Base-by-base conservation (phyloP, 495 filamentous ascomycete genomes). In the Pyronema omphalodes region DNA sequence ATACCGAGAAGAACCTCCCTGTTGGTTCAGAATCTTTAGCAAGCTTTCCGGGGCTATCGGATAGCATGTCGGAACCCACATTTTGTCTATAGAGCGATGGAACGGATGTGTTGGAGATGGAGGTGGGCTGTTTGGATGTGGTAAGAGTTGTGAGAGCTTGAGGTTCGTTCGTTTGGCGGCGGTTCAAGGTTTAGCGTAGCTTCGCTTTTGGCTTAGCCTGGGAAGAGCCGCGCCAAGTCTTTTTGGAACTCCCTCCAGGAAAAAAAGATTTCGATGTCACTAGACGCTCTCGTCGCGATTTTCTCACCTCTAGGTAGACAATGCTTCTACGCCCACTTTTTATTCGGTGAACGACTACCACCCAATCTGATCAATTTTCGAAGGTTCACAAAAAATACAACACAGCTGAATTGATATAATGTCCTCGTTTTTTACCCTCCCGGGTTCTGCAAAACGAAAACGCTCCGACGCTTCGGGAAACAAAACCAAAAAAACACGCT, bases 1-100 rank as follows among this genome's bases (percentile, higher is more conserved):
- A 99, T 93, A 54, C 91, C 91, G 55, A 99, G 78, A 69, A 99
- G 75, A 68, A 96, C 86, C 80, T 99, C 91, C 91, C 88, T 98
- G 60, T 52, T 59, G 11, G 18, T 54, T 46, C 37, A 1, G 44
- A 29, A 18, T 40, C 9, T 48, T 50, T 34, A 55, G 53, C 29
- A 17, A 36, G 47, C 47, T 50, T 12, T 36, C 47, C 29, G 9
- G 47, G 9, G 19, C 23, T 19, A 50, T 36, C 9, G 12, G 12
- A n/a, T 11, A 19, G 19, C 19, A 36, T n/a, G 5, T 11, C 23
- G 23, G 29, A 50, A 34, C 29, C 36, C 17, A 36, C 47, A 50
- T 50, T 50, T 50, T 50, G 7, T 11, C 29, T 34, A 23, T 11
- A 50, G 8, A 17, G 29, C 17, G 47, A 50, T 50, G 47, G 47